Conservation (phyloP, 2,329 filamentous ascomycete species). For the Apiospora hydei region DNA sequence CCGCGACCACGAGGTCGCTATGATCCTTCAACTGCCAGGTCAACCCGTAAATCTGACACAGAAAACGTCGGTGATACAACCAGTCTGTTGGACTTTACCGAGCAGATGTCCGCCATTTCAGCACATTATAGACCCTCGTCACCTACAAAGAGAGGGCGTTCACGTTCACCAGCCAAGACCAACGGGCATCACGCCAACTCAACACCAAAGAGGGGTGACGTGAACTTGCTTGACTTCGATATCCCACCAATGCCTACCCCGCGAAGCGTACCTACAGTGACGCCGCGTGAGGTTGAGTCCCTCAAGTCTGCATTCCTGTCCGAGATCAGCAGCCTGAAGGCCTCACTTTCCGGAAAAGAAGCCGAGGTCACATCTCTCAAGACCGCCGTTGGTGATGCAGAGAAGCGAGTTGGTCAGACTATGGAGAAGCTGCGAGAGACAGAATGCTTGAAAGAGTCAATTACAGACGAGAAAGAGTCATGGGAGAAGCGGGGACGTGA, state of each 20-base stretch:
- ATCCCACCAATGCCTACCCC: slow-evolving; percentile 94
- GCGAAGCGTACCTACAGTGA: slow-evolving; percentile 88
- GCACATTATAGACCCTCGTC: slow-evolving; percentile 44
- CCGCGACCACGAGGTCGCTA: slow-evolving; percentile 43
- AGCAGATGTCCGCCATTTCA: slow-evolving; percentile 59
- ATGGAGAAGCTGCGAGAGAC: slow-evolving; percentile 86
- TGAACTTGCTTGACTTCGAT: slow-evolving; percentile 86
- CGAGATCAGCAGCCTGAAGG: slow-evolving; percentile 93
- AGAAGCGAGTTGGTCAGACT: slow-evolving; percentile 87
- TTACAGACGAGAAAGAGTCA: slow-evolving; percentile 76
- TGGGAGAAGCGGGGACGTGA: slow-evolving; percentile 88
- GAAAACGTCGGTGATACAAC: slow-evolving; percentile 67
- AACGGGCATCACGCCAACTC: slow-evolving; percentile 38
- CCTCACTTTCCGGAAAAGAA: slow-evolving; percentile 89
- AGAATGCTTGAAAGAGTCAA: slow-evolving; percentile 71
- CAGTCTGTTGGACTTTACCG: slow-evolving; percentile 87
- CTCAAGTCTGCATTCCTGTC: slow-evolving; percentile 91
- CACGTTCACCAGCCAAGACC: slow-evolving; percentile 55
- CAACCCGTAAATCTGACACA: slow-evolving; percentile 44
- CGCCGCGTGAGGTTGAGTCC: slow-evolving; percentile 89
- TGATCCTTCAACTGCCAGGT: slow-evolving; percentile 46
- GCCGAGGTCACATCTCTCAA: slow-evolving; percentile 90
- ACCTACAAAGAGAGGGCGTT: slow-evolving; percentile 45
- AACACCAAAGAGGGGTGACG: slow-evolving; percentile 63
- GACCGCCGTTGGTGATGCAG: slow-evolving; percentile 85